These are phyloP conservation scores for Fragaria iinumae DNA, from an alignment of 306 rosid species.

Conservation along the genomic window DNA sequence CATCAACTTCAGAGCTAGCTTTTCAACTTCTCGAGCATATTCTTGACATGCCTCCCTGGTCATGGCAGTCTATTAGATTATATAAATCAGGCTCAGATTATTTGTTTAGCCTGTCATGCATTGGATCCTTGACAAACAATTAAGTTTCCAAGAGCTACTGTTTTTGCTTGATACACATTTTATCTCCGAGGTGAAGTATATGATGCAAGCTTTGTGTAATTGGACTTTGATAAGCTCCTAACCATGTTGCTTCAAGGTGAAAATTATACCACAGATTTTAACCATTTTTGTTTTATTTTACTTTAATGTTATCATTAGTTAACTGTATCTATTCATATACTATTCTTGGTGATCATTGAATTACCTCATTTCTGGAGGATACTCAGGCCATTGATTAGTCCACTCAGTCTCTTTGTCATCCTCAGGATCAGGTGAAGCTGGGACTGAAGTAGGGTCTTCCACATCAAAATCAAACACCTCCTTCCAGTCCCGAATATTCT, in stretches of 20 bases:
- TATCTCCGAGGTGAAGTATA: neutral
- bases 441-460: conserved; percentile 33
- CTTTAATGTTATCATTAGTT: too few relatives aligned
- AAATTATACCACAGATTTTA: neutral
- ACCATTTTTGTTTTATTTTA: neutral
- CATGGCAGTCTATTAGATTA: neutral
- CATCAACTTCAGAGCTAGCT: conserved; percentile 44
- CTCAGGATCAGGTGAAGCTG: conserved; percentile 33
- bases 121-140: neutral
- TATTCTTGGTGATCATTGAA: neutral
- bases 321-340: neutral
- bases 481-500: conserved; percentile 74
- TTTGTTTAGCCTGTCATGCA: neutral
- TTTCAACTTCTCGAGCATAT: conserved; percentile 45
- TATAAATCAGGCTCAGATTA: neutral
- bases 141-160: neutral
- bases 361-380: conserved; percentile 56
- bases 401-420: conserved; percentile 33
- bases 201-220: neutral
- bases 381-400: conserved; percentile 40
- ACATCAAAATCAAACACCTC: conserved; percentile 56
- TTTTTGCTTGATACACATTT: neutral
- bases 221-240: neutral
- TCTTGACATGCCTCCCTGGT: conserved; percentile 42
- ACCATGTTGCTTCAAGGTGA: neutral